Conservation (phyloP, 306 rosid species). For the Betula pendula region DNA sequence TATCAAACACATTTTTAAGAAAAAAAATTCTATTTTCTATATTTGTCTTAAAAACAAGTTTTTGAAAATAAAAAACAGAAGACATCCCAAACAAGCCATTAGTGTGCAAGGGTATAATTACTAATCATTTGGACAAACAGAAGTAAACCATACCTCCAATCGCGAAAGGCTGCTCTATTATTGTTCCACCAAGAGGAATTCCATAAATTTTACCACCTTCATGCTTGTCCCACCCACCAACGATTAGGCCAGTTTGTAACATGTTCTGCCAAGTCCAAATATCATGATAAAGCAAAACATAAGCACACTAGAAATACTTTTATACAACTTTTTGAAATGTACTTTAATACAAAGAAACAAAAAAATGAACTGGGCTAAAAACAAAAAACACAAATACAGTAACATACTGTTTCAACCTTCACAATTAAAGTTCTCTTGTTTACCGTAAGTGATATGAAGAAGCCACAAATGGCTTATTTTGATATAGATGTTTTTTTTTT, state of each 20-base stretch:
- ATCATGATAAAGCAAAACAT: conserved; percentile 16
- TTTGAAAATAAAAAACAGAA: too few species aligned
- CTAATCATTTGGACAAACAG: neutral
- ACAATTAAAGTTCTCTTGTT: neutral
- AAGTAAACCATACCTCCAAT: conserved; percentile 70
- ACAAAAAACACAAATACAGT: neutral
- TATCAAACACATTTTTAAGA: too few species aligned
- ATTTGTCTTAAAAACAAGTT: too few species aligned
- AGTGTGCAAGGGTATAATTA: neutral
- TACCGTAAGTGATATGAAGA: neutral
- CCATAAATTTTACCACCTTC: conserved; percentile 93
- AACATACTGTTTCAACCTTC: neutral
- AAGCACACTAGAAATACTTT: neutral
- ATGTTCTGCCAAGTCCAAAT: conserved; percentile 59
- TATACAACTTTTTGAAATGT: neutral
- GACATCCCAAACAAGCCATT: too few species aligned
- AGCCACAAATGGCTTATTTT: neutral
- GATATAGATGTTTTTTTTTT: neutral
- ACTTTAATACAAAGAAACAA: neutral
- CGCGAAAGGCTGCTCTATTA: conserved; percentile 82
- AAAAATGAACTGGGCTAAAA: neutral
- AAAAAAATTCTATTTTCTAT: too few species aligned
- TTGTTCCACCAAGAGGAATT: conserved; percentile 90
- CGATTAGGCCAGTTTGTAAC: conserved; percentile 82
- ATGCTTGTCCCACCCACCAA: conserved; percentile 97